Evolutionary conservation across 192 early-diverging fungal genomes (phyloP).

Genomic region (Lunasporangiospora selenospora): DNA sequence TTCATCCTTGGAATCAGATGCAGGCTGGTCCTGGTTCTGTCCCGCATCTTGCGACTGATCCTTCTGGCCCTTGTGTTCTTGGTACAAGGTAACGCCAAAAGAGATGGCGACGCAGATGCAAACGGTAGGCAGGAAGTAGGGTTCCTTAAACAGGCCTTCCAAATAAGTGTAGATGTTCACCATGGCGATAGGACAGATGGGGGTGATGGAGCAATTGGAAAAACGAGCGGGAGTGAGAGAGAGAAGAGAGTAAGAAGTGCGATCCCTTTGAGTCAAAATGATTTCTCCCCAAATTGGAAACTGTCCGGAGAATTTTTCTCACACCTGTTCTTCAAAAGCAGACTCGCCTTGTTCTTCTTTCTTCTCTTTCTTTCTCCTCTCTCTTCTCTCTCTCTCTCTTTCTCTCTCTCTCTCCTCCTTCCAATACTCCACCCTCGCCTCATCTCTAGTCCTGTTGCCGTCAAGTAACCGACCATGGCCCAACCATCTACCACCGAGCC

Average conservation of each 20-base stretch:
- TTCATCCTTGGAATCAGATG: neutral
- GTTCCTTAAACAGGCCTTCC: conserved; percentile 22
- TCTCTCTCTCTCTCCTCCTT: neutral
- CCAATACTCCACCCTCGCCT: neutral
- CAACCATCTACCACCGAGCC: neutral
- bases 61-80: conserved; percentile 9
- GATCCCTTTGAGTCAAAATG: neutral
- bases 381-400: neutral
- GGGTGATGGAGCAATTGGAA: too few relatives aligned
- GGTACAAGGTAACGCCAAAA: conserved; percentile 13
- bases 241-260: neutral
- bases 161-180: conserved; percentile 11
- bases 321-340: too few relatives aligned
- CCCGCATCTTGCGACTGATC: neutral
- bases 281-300: too few relatives aligned
- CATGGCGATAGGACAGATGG: too few relatives aligned
- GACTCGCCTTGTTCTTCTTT: neutral
- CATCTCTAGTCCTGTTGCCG: too few relatives aligned
- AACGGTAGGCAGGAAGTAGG: conserved; percentile 23
- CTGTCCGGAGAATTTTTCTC: too few relatives aligned
- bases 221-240: neutral
- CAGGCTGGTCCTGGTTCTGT: neutral
- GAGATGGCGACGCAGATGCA: conserved; percentile 19
- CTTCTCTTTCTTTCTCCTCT: neutral
- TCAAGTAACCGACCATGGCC: neutral